Percentiles rank a stretch among this genome's conserved stretches.
phyloP scores from a whole-genome alignment of 164 flowering plant genomes.

The Taxillus chinensis region DNA sequence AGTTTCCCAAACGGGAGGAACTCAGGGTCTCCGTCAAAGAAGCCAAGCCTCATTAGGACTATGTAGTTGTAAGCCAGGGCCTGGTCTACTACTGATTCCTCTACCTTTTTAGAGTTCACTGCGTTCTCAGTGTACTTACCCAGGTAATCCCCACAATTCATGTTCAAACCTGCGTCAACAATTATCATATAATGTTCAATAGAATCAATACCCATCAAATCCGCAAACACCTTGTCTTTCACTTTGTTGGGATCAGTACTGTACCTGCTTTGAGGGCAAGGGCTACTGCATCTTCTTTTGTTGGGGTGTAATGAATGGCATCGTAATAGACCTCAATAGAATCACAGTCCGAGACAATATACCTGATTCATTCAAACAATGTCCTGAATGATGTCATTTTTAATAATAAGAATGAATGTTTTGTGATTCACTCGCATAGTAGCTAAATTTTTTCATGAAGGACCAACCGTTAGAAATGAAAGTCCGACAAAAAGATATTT shows the following conservation, averaged over 20 bases:
- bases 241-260: background rate
- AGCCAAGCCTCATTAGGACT: slow-evolving; percentile 67
- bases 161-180: slow-evolving; percentile 39
- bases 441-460: too few relatives aligned
- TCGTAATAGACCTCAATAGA: slow-evolving; percentile 34
- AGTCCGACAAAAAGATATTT: too few relatives aligned
- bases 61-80: slow-evolving; percentile 40
- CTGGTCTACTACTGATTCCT: slow-evolving; percentile 30
- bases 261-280: slow-evolving; percentile 54
- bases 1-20: slow-evolving; percentile 42
- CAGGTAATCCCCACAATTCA: slow-evolving; percentile 50
- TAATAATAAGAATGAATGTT: too few relatives aligned
- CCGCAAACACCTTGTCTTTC: background rate
- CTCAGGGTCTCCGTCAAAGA: slow-evolving; percentile 52
- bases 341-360: slow-evolving; percentile 73
- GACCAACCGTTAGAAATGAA: too few relatives aligned
- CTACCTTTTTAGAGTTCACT: slow-evolving; percentile 31
- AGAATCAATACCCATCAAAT: too few relatives aligned
- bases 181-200: background rate
- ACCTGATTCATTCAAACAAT: slow-evolving; percentile 24
- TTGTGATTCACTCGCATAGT: too few relatives aligned
- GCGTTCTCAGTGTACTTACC: slow-evolving; percentile 39
- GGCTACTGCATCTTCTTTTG: slow-evolving; percentile 67
- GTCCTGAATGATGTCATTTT: too few relatives aligned
- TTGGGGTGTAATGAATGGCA: slow-evolving; percentile 27